Evolutionary conservation across 2,329 filamentous ascomycete species (phyloP), one percentile per base, ranked within the genome.

Genomic region (Alternaria sp.): DNA sequence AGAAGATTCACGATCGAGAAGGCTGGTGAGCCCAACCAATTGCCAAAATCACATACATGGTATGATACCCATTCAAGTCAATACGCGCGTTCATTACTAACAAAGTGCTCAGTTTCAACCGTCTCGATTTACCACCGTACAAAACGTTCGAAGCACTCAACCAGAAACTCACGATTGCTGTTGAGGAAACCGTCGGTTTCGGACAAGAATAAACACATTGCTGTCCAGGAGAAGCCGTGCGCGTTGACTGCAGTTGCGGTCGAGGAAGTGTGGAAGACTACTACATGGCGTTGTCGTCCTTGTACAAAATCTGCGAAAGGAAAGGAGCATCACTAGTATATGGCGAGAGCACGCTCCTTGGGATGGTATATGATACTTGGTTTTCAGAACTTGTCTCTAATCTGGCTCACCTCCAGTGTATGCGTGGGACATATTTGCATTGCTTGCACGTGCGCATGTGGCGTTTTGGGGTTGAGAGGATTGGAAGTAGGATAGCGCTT

Each of bases 11-110:
- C 96, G 1, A 98, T 99, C 80, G 96, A 99, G 81, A 98, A 98
- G 84, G 93, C 94, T 40, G 96, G 96, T 62, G 96, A 98, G 78
- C 85, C 94, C 56, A 89, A 86, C 65, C 97, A 97, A 73, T 81
- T 99, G 77, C 96, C 96, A 30, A 99, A 99, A 83, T 96, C 93
- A 63, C 96, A 99, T 80, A 99, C 96, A 73, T 99, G 96, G 93
- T 97, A 89, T 73, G 91, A 43, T 87, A 23, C 3, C 28, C 36
- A 19, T 17, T 7, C 30, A 26, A 40, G 23, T 54, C 57, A 32
- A n/a, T 11, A 19, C 17, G 7, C 15, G 3, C 30, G 43, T 46
- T 28, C 49, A 28, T 13, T 26, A 50, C 65, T 72, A 61, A 77
- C 75, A 75, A 56, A 6, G 19, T 36, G 21, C 46, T 63, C 68